phyloP scores from a whole-genome alignment of 2,329 filamentous ascomycete genomes.

The Ascochyta koolunga region DNA sequence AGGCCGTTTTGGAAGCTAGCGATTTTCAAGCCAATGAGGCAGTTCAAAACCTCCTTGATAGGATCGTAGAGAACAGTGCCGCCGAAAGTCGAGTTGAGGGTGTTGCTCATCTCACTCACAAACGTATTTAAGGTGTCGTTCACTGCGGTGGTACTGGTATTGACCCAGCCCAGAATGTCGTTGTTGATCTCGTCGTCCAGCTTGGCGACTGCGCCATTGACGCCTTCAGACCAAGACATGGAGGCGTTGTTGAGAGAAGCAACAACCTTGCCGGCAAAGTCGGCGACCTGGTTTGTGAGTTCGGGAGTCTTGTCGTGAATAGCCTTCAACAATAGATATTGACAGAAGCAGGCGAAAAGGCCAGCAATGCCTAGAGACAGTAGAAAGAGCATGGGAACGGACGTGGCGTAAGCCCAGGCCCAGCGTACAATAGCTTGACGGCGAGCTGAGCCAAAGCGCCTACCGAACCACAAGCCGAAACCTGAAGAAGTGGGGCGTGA shows the following conservation, averaged over 20 bases:
- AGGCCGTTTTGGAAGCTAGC: slow-evolving; percentile 82
- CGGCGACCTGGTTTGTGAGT: slow-evolving; percentile 74
- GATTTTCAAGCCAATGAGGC: slow-evolving; percentile 87
- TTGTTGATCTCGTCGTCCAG: slow-evolving; percentile 78
- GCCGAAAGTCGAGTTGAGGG: slow-evolving; percentile 79
- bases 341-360: slow-evolving; percentile 80
- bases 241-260: slow-evolving; percentile 74
- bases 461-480: slow-evolving; percentile 72
- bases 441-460: slow-evolving; percentile 66
- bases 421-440: slow-evolving; percentile 78
- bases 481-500: slow-evolving; percentile 79
- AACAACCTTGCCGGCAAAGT: slow-evolving; percentile 81
- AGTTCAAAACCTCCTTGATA: slow-evolving; percentile 79
- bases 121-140: slow-evolving; percentile 87
- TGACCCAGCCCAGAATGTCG: slow-evolving; percentile 86
- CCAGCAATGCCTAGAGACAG: slow-evolving; percentile 82
- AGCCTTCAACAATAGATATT: slow-evolving; percentile 75
- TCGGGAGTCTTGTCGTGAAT: slow-evolving; percentile 78
- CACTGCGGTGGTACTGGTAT: slow-evolving; percentile 78
- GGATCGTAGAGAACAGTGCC: slow-evolving; percentile 80
- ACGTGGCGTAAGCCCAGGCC: slow-evolving; percentile 87
- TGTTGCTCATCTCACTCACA: slow-evolving; percentile 74
- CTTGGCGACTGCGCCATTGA: slow-evolving; percentile 72
- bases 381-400: slow-evolving; percentile 82
- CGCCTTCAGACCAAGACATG: slow-evolving; percentile 74